Conservation (phyloP, 208 protist species). For the Histomonas meleagridis region DNA sequence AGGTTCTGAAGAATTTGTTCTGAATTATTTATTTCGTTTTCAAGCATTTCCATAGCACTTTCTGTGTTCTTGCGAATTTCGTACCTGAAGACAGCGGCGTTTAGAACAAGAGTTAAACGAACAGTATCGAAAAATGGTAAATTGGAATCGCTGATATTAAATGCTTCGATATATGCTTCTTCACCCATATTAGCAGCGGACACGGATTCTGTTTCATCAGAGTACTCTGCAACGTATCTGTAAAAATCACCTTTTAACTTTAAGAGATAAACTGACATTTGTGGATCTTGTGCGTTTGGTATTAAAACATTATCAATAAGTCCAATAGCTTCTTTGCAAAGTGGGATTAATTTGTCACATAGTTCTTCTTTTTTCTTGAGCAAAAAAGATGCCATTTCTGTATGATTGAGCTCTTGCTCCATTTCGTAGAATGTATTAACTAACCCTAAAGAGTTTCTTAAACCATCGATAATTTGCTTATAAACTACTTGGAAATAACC, state of each 20-base stretch:
- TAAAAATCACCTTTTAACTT: constrained; percentile 9
- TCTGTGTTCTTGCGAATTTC: background rate
- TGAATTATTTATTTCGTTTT: too few relatives aligned
- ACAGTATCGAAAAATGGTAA: background rate
- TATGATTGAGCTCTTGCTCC: background rate
- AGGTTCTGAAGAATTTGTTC: too few relatives aligned
- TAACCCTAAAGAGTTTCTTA: background rate
- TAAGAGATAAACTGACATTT: background rate
- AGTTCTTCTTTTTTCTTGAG: background rate
- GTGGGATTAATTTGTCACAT: background rate
- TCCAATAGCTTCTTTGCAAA: background rate
- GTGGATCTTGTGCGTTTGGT: background rate
- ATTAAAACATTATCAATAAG: background rate
- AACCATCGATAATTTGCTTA: background rate
- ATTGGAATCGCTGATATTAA: background rate
- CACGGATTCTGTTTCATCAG: background rate
- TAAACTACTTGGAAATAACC: background rate
- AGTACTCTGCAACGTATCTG: background rate
- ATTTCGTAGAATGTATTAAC: background rate
- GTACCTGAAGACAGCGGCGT: background rate
- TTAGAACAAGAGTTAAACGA: background rate
- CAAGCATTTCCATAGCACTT: background rate
- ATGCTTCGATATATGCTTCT: background rate
- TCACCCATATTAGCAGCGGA: background rate
- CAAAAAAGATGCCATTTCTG: background rate